Evolutionary conservation across 495 filamentous ascomycete genomes (phyloP), one percentile per base, ranked within the genome.

Genomic region (Haplographium delicatum): DNA sequence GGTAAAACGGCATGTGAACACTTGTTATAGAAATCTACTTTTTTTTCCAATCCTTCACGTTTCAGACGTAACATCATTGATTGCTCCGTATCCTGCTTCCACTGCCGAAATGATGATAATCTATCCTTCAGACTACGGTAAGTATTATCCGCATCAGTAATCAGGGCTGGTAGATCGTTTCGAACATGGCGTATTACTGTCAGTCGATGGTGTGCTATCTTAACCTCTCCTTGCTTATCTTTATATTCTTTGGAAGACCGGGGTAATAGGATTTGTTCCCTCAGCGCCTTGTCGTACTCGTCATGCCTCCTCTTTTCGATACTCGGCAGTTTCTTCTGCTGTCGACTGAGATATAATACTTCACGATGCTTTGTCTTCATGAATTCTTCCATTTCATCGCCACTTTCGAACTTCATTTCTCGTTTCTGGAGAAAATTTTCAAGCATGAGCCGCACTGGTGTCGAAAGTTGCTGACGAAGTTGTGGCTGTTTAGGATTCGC

Each of bases 351-450:
- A 23, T 25, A 48, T 2, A 48, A 20, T 7, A 48, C 45, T 24
- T 48, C 45, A 10, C 24, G n/a, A 18, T n/a, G 11, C 22, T 48
- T 48, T 3, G 27, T 18, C 19, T 18, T 15, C 45, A 48, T 48
- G 18, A 37, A 48, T 3, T 30, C 10, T 9, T 48, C 33, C 30
- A 48, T 22, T 18, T 48, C 45, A 15, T 37, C 31, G 2, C 39
- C 45, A 48, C 15, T 20, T 37, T 38, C 18, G 13, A 35, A 48
- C 18, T 48, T 10, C 1, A 48, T 10, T 34, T 18, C 9, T 37
- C 39, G 45, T 6, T n/a, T 37, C 13, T 19, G 19, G 28, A 37
- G 45, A 24, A 37, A 48, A 3, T 35, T 37, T 19, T 48, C 45
- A 18, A 39, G 30, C 3, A 37, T 18, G 16, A 13, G 20, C 11